Percentiles rank a stretch among this genome's conserved stretches.
Evolutionary conservation across 2,329 filamentous ascomycete genomes (phyloP).

Genomic region (Berkeleyomyces basicola): DNA sequence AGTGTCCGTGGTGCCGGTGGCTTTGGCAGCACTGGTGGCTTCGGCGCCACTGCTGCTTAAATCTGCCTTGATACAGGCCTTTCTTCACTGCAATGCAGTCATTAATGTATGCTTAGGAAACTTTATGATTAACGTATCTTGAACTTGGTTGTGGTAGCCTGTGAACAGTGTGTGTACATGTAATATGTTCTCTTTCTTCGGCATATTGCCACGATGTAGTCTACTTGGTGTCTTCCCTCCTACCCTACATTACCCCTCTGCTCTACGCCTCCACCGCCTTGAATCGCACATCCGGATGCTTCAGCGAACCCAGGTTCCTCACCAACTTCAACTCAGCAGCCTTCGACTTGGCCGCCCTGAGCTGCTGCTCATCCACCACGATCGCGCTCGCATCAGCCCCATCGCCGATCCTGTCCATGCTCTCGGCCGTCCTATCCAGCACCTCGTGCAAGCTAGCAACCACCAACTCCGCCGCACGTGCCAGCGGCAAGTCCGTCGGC

Average conservation of each 20-base stretch:
- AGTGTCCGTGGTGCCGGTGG: conserved; percentile 82
- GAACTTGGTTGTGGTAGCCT: too few relatives aligned
- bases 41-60: conserved; percentile 1
- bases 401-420: conserved; percentile 34
- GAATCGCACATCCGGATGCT: conserved; percentile 48
- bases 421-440: conserved; percentile 49
- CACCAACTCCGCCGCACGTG: conserved; percentile 69
- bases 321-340: conserved; percentile 81
- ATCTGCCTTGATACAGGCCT: too few relatives aligned
- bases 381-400: conserved; percentile 29
- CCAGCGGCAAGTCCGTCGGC: conserved; percentile 60
- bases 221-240: too few relatives aligned
- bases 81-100: too few relatives aligned
- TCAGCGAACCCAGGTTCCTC: conserved; percentile 52
- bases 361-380: conserved; percentile 40
- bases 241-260: not conserved
- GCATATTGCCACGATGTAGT: too few relatives aligned
- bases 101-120: too few relatives aligned
- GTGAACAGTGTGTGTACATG: too few relatives aligned
- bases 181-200: too few relatives aligned
- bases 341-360: conserved; percentile 47
- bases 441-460: conserved; percentile 86
- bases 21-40: conserved; percentile 70
- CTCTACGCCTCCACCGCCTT: conserved; percentile 28
- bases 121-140: too few relatives aligned